Evolutionary conservation across 331 rosid genomes (phyloP), one percentile per base, ranked within the genome.

Genomic region (Malus hybrid): DNA sequence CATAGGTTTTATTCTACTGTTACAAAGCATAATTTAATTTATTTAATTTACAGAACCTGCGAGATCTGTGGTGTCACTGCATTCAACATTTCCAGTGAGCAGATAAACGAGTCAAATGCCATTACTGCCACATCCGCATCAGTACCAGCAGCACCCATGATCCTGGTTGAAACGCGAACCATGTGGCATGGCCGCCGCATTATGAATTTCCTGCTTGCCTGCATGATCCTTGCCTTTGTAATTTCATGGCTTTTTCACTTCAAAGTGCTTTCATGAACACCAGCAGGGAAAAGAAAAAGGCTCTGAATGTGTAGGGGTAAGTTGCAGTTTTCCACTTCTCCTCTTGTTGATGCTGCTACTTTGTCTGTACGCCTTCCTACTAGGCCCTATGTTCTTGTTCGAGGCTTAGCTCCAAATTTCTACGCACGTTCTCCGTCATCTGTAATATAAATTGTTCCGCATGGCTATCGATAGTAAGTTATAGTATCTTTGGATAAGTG

Each of bases 161-260:
- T 77, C 71, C 71, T 67, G 8, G 79, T 76, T 28, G 86, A 85
- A 83, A 73, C 65, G 8, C 56, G 36, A 66, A 73, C 86, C 13
- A 73, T 79, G 79, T 85, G 83, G 79, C 86, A 76, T 46, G 84
- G 82, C 24, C 82, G 83, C 24, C 81, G 83, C 22, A 81, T 84
- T 48, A 81, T 81, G 83, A 84, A 84, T 77, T 84, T 81, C 67
- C 81, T 84, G 29, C 83, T 85, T 69, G 86, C 84, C 65, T 79
- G 84, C 74, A 79, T 82, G 83, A 79, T 85, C 34, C 57, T 85
- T 65, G 88, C 85, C 50, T 81, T 84, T 54, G 78, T 82, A 52
- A 72, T 82, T 71, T 84, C 88, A 19, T 85, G 86, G 88, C 86
- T 79, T 56, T 85, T 85, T 39, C 84, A 85, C 84, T 85, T 85